Base-by-base conservation (phyloP, 495 filamentous ascomycete species). In the Penicillium alfredii region DNA sequence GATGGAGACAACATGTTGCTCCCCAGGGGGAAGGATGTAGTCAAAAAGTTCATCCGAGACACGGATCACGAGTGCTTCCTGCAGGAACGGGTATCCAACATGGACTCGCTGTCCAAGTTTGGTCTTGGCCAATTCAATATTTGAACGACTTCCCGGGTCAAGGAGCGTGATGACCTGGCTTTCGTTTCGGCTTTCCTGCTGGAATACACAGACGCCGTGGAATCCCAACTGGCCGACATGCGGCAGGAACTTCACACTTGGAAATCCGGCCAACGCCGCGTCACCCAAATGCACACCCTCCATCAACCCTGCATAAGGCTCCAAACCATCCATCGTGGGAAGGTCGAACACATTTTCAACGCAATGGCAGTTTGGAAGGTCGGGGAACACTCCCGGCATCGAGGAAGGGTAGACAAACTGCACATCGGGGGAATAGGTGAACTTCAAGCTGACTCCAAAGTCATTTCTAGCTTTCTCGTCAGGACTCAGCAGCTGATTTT, bases 41-140 rank as follows among this genome's bases (percentile, higher is more conserved):
- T 86, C 80, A 54, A 96, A 97, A 8, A 97, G 68, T 58, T 97
- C 90, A 53, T 99, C 93, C 1, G 88, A 94, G 3, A 99, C 84
- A 21, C 78, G 76, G 33, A 82, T 70, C 14, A 97, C 83, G 54
- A 87, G 88, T 29, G 84, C 93, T 68, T 99, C 93, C 49, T 93
- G 86, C 44, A 99, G 60, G 62, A 94, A 97, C 5, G 93, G 93
- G 58, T 93, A 99, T 35, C 93, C 93, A 42, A 97, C 86, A 57
- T 88, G 84, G 34, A 93, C 86, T 53, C 78, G 80, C 53, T 87
- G 72, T 28, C 88, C 89, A 31, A 99, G 73, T 46, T 86, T 88
- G 43, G 64, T 56, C 53, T 86, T 87, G 3, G 89, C 88, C 29
- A 72, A 55, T 45, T 83, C 80, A 22, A 81, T 69, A 45, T 73